Evolutionary conservation across 2,329 filamentous ascomycete genomes (phyloP), one percentile per base, ranked within the genome.

Genomic region (Penicillium fuscoglaucum): DNA sequence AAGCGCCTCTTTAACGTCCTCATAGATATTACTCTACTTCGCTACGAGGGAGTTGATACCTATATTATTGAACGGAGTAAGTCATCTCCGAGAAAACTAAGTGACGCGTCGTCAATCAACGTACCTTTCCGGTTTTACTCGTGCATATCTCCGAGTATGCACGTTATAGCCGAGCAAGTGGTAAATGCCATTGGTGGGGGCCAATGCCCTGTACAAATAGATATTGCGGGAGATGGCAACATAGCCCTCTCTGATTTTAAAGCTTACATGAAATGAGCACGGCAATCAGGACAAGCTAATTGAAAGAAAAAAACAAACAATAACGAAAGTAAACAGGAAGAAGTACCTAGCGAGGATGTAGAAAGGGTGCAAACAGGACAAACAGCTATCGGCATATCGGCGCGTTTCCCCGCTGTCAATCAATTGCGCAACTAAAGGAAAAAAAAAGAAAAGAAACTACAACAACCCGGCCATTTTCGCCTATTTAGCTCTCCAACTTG

Each of bases 311-410:
- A 1, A 12, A 5, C 1, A 31, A 26, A 26, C 4, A 51, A n/a
- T 3, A 24, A 50, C 12, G 33, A n/a, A 31, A 26, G 19, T n/a
- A 15, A 48, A 48, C 12, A 24, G n/a, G n/a, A 15, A 52, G 8
- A 24, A 35, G 33, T 3, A 19, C 3, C 2, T 9, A 19, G 26
- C 19, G 6, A 4, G 4, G 21, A 39, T 6, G 12, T 13, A 43
- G 28, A 47, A 39, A 28, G 9, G 3, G n/a, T 53, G 55, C 55
- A 57, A 57, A 57, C 37, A 54, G 4, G 35, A n/a, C 55, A 58
- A 58, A 58, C 55, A 35, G 17, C 1, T 37, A 58, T 54, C 50
- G 33, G 45, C 45, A 54, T 58, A 53, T 53, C 50, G 50, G 41
- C 21, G 35, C 17, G 17, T 40, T 57, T 41, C 50, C 55, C 55